Evolutionary conservation across 305 asterid genomes (phyloP).

Genomic region (Fraxinus dipetala): DNA sequence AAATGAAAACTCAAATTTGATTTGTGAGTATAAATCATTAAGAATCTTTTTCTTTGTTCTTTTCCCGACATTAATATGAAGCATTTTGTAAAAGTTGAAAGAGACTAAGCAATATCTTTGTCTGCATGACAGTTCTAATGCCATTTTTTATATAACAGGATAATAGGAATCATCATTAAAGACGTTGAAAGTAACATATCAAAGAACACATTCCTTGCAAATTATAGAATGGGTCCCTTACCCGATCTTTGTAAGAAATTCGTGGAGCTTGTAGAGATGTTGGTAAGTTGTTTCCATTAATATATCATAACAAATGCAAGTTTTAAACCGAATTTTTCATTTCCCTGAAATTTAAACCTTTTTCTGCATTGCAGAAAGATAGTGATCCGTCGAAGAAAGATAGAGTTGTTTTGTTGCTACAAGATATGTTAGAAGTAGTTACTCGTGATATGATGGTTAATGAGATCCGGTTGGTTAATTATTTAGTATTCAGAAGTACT

Average conservation of each 20-base stretch:
- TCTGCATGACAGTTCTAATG: conserved; percentile 27
- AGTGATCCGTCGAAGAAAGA: conserved; percentile 75
- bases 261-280: conserved; percentile 81
- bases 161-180: conserved; percentile 71
- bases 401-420: conserved; percentile 79
- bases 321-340: conserved; percentile 20
- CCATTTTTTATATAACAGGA: conserved; percentile 48
- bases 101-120: conserved; percentile 4
- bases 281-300: conserved; percentile 54
- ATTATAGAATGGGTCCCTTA: conserved; percentile 76
- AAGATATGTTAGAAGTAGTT: conserved; percentile 93
- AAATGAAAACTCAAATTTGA: conserved; percentile 7
- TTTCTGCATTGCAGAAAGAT: conserved; percentile 59
- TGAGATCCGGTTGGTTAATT: conserved; percentile 73
- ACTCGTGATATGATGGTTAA: conserved; percentile 95
- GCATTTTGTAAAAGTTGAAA: not conserved
- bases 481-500: conserved; percentile 16
- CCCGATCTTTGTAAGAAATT: conserved; percentile 82
- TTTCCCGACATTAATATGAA: not conserved
- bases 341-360: conserved; percentile 18
- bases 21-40: not conserved
- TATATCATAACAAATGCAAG: not conserved
- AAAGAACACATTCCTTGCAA: conserved; percentile 67
- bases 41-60: conserved; percentile 6
- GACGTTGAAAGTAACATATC: conserved; percentile 77